Evolutionary conservation across 345 rosid genomes (phyloP), one percentile per base, ranked within the genome.

Genomic region (Eucalyptus camaldulensis): DNA sequence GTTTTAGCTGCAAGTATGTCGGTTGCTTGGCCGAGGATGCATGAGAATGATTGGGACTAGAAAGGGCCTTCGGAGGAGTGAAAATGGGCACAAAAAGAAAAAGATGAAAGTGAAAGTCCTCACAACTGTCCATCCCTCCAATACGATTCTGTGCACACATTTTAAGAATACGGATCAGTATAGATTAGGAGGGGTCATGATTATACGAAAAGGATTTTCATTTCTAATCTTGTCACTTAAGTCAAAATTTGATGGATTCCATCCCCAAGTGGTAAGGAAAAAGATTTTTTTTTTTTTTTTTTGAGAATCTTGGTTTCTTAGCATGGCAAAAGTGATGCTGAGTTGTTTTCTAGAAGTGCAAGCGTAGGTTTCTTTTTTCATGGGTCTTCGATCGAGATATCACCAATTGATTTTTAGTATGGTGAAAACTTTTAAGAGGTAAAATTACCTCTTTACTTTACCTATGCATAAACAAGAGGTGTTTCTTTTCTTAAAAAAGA

Each of bases 11-110:
- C 62, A 56, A 24, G 56, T 53, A 24, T 65, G 89, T 87, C 21
- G 89, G 91, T 92, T 91, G 88, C 95, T 93, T 91, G 93, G 87
- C 13, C 19, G 86, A 89, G 88, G 89, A 90, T 76, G 91, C 91
- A 49, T 89, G 90, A 88, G 86, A 37, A 56, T 56, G 88, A 87
- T 45, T 40, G 67, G 69, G 88, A 87, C 76, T 13, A 24, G 24
- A 69, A 47, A 24, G 10, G 76, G 88, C 67, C 50, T 87, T 87
- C 6, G 69, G 67, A 25, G 69, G 67, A 25, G 49, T 33, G 31
- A 40, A 87, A 86, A 86, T 3, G 62, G 87, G 37, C 14, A 8
- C 22, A 83, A 19, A 83, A 62, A 6, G 33, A 40, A 29, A 49
- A 49, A 80, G 72, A 7, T 49, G 87, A 60, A 87, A 89, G 88